phyloP scores from a whole-genome alignment of 352 stramenopile species.

The Thalassiosira mediterranea region DNA sequence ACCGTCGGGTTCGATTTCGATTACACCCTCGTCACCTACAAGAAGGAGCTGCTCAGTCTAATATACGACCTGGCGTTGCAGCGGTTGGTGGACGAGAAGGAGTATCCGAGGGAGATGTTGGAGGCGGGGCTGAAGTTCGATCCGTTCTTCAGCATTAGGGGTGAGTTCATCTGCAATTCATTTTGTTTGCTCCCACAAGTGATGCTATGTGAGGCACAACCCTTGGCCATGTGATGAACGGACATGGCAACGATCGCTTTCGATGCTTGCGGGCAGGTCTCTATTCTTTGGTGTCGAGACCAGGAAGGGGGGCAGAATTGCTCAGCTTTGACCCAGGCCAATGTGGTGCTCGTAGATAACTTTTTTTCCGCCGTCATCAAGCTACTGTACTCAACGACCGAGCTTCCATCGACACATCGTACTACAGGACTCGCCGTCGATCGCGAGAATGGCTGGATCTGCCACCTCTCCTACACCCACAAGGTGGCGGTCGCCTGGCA shows the following conservation, averaged over 20 bases:
- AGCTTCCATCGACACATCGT: background rate
- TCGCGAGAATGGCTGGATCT: slow-evolving; percentile 91
- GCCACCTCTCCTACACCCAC: slow-evolving; percentile 93
- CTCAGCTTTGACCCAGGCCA: too few relatives aligned
- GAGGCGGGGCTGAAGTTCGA: slow-evolving; percentile 83
- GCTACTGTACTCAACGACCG: slow-evolving; percentile 13
- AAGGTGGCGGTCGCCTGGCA: slow-evolving; percentile 88
- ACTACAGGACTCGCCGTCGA: slow-evolving; percentile 89
- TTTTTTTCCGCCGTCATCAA: too few relatives aligned
- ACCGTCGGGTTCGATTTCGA: slow-evolving; percentile 90
- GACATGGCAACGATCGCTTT: too few relatives aligned
- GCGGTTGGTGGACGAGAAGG: slow-evolving; percentile 87
- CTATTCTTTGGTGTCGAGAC: too few relatives aligned
- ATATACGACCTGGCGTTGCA: slow-evolving; percentile 92
- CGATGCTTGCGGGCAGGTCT: too few relatives aligned
- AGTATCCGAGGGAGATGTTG: slow-evolving; percentile 89
- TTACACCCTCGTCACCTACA: slow-evolving; percentile 94
- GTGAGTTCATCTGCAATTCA: slow-evolving; percentile 28
- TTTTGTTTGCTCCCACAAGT: too few relatives aligned
- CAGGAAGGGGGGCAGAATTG: too few relatives aligned
- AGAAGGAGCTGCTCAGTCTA: slow-evolving; percentile 88
- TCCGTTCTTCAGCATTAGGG: slow-evolving; percentile 89
- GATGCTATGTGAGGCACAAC: too few relatives aligned
- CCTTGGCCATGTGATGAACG: too few relatives aligned
- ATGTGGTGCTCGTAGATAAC: too few relatives aligned